A percentile compares a stretch with the other conserved stretches of the same genome.
These are phyloP conservation scores for Hypoxylon sp. DNA, from an alignment of 2,329 filamentous ascomycete genomes.

Conservation along the genomic window DNA sequence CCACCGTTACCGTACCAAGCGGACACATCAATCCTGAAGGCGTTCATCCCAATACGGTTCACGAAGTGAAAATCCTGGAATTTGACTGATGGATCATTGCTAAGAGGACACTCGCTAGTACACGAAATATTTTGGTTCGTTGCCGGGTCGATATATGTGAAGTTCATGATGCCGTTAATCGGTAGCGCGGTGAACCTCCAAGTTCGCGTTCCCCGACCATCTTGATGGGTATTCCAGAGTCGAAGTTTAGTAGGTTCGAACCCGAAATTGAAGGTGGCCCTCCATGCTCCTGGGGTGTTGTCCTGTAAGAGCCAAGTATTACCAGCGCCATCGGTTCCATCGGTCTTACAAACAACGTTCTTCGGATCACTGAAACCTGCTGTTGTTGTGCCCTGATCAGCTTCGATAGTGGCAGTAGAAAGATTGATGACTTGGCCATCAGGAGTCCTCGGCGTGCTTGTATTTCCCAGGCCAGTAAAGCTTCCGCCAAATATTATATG, in stretches of 20 bases:
- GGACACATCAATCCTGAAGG: slow-evolving; percentile 86
- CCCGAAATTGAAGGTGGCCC: slow-evolving; percentile 83
- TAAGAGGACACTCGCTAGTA: slow-evolving; percentile 88
- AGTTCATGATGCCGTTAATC: slow-evolving; percentile 93
- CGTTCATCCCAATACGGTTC: slow-evolving; percentile 88
- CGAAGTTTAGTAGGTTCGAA: slow-evolving; percentile 90
- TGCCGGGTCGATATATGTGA: slow-evolving; percentile 86
- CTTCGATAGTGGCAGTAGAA: slow-evolving; percentile 79
- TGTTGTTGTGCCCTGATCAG: slow-evolving; percentile 72
- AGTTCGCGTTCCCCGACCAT: slow-evolving; percentile 88
- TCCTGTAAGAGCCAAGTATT: slow-evolving; percentile 88
- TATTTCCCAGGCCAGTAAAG: slow-evolving; percentile 90
- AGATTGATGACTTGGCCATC: slow-evolving; percentile 89
- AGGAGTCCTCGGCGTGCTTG: slow-evolving; percentile 74
- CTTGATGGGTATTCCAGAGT: slow-evolving; percentile 87
- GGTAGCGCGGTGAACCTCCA: slow-evolving; percentile 90
- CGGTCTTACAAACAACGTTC: slow-evolving; percentile 86
- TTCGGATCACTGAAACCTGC: slow-evolving; percentile 80
- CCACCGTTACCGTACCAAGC: slow-evolving; percentile 89
- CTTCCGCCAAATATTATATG: slow-evolving; percentile 93
- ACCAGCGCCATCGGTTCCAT: slow-evolving; percentile 75
- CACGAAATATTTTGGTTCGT: slow-evolving; percentile 79
- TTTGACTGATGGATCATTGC: slow-evolving; percentile 72
- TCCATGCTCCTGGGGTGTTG: slow-evolving; percentile 83
- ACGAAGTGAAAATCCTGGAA: slow-evolving; percentile 96